Percentiles rank a stretch among this genome's conserved stretches.
phyloP scores from a whole-genome alignment of 495 filamentous ascomycete genomes.

The Thermothielavioides terrestris region DNA sequence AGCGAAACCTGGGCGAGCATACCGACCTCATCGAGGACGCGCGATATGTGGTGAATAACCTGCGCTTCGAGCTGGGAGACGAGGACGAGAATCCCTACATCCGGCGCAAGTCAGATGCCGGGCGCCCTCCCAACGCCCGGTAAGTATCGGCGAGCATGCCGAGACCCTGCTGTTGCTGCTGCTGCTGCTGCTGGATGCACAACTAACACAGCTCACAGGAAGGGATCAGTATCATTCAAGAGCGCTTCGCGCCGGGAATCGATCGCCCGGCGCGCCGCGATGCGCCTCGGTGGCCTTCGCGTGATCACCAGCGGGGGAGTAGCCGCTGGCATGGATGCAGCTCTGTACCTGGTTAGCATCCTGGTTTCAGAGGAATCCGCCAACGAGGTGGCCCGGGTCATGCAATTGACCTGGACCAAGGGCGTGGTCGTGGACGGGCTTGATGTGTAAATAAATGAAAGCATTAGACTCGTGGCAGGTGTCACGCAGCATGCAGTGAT shows the following conservation, averaged over 20 bases:
- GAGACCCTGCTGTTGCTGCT: not conserved
- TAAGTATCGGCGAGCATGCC: constrained; percentile 19
- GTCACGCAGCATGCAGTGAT: not conserved
- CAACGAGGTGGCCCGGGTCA: constrained; percentile 54
- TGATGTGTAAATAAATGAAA: constrained; percentile 50
- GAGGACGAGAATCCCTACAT: constrained; percentile 70
- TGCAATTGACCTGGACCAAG: constrained; percentile 68
- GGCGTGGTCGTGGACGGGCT: constrained; percentile 61
- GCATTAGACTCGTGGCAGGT: constrained; percentile 8
- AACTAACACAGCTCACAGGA: constrained; percentile 29
- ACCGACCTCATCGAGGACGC: constrained; percentile 66
- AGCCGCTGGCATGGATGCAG: constrained; percentile 68
- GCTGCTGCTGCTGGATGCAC: too few species aligned
- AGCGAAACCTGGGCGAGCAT: constrained; percentile 47
- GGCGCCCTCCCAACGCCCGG: constrained; percentile 54
- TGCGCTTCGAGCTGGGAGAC: constrained; percentile 64
- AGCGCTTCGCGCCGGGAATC: constrained; percentile 56
- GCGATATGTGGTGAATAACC: constrained; percentile 73
- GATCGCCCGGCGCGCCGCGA: constrained; percentile 54
- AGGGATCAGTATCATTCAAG: constrained; percentile 65
- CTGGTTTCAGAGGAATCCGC: constrained; percentile 60
- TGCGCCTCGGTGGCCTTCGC: constrained; percentile 60
- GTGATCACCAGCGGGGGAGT: constrained; percentile 71
- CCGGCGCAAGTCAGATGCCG: constrained; percentile 53
- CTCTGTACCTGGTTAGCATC: constrained; percentile 67